Conservation (phyloP, 2,329 filamentous ascomycete species). For the Orbilia brochopaga region DNA sequence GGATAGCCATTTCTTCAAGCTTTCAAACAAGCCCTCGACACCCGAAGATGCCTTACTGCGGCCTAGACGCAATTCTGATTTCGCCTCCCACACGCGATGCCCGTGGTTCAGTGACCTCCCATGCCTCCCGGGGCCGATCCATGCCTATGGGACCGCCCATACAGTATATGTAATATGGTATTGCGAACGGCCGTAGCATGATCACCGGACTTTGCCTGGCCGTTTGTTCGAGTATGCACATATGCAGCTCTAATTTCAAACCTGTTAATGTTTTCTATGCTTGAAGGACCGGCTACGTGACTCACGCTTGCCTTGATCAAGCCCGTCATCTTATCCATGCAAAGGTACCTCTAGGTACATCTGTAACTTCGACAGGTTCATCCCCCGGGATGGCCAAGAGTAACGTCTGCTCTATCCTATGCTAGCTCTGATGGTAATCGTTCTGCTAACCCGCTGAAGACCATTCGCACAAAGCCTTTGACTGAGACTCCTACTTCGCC, state of each 20-base stretch:
- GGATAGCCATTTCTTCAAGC: conserved; percentile 22
- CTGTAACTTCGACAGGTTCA: conserved; percentile 13
- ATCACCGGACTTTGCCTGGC: conserved; percentile 41
- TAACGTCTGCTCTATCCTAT: conserved; percentile 10
- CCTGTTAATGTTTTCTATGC: conserved; percentile 23
- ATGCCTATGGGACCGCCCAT: conserved; percentile 15
- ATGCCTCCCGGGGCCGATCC: conserved; percentile 17
- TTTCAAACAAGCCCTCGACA: conserved; percentile 32
- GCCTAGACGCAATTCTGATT: conserved; percentile 45
- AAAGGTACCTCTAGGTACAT: conserved; percentile 47
- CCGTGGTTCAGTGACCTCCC: conserved; percentile 30
- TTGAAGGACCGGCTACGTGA: conserved; percentile 36
- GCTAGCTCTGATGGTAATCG: conserved; percentile 21
- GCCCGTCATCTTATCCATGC: conserved; percentile 38
- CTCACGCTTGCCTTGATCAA: conserved; percentile 33
- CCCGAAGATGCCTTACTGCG: conserved; percentile 45
- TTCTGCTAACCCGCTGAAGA: conserved; percentile 29
- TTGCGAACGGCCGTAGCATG: conserved; percentile 47
- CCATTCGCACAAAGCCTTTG: conserved; percentile 33
- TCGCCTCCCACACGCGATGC: conserved; percentile 38
- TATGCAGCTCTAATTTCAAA: conserved; percentile 33
- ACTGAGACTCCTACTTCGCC: conserved; percentile 35
- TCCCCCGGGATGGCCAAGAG: conserved; percentile 19
- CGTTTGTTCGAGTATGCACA: conserved; percentile 7
- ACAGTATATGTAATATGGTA: conserved; percentile 39